Evolutionary conservation across 352 stramenopile genomes (phyloP), one percentile per base, ranked within the genome.

Genomic region (Phytopythium ostracodes): DNA sequence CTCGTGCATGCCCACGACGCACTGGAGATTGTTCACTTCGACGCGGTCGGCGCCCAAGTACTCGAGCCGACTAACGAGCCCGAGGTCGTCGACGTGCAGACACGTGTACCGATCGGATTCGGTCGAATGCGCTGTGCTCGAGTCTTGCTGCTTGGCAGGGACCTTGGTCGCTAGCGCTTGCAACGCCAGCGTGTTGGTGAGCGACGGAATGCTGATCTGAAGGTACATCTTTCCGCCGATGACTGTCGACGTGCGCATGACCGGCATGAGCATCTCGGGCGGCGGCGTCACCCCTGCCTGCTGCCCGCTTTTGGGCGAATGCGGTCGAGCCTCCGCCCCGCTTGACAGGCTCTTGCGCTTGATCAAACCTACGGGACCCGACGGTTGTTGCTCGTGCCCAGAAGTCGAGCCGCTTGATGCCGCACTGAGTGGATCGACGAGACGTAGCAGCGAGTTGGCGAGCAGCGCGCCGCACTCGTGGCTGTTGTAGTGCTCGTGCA

Each of bases 1-100:
- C 63, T 97, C 88, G 57, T 96, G 89, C 57, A 92, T 62, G 3
- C 89, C 89, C 29, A 96, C 77, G 35, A 96, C 59, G 59, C 76
- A 88, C 53, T 82, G 73, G 2, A 96, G 64, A 56, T 97, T 91
- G 29, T 60, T 54, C 1, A 88, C 70, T 51, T 93, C 78, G 11
- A 96, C 59, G 35, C 57, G 63, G 20, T 72, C 67, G 55, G 75
- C 60, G 18, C 85, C 85, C 12, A 92, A 59, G 65, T 92, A 94
- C 53, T 89, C 82, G 42, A 94, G 68, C 10, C 82, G 81, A 52
- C 77, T 73, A 24, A 94, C 67, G n/a, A 89, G 64, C n/a, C 85
- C 85, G 24, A 81, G 75, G 60, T 92, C 80, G 58, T 94, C 81
- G 40, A 92, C 91, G 35, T 89, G 73, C 35, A 94, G 66, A 38